These are phyloP conservation scores for Aspergillus nomiae DNA, from an alignment of 2,329 filamentous ascomycete species.

Conservation along the genomic window DNA sequence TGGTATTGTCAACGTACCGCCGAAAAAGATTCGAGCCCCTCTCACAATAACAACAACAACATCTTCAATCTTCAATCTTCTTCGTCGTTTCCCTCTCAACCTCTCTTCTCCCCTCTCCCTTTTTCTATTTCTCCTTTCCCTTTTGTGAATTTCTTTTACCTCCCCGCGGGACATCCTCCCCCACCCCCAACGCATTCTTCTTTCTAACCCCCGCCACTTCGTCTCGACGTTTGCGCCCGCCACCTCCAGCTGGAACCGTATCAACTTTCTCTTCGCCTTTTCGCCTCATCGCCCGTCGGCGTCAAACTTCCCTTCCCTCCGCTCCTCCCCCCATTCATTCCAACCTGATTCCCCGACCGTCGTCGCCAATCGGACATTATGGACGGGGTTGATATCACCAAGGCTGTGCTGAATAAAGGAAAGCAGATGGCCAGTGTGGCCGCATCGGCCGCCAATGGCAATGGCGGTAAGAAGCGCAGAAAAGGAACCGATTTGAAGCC, in stretches of 20 bases:
- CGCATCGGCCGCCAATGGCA: conserved; percentile 53
- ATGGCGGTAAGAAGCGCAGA: conserved; percentile 65
- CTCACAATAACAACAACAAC: not conserved
- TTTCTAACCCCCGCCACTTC: not conserved
- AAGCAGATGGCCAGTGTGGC: conserved; percentile 61
- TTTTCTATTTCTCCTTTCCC: not conserved
- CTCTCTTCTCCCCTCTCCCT: not conserved
- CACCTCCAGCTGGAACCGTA: not conserved
- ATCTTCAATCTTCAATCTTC: no score
- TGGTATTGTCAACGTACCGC: not conserved
- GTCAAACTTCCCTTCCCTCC: not conserved
- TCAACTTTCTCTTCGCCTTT: not conserved
- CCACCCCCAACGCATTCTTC: not conserved
- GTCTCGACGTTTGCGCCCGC: not conserved
- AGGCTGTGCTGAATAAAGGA: conserved; percentile 66
- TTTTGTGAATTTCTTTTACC: not conserved
- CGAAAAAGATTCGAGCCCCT: not conserved
- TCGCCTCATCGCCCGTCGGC: not conserved
- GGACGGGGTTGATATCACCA: conserved; percentile 66
- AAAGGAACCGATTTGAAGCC: conserved; percentile 66
- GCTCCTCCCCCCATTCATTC: conserved; percentile 12
- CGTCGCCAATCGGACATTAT: conserved; percentile 44
- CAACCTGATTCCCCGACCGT: not conserved
- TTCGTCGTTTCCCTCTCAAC: not conserved
- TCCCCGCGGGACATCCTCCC: not conserved